Conservation (phyloP, 225 moss, liverwort and hornwort genomes). For the Thuidium tamariscinum region DNA sequence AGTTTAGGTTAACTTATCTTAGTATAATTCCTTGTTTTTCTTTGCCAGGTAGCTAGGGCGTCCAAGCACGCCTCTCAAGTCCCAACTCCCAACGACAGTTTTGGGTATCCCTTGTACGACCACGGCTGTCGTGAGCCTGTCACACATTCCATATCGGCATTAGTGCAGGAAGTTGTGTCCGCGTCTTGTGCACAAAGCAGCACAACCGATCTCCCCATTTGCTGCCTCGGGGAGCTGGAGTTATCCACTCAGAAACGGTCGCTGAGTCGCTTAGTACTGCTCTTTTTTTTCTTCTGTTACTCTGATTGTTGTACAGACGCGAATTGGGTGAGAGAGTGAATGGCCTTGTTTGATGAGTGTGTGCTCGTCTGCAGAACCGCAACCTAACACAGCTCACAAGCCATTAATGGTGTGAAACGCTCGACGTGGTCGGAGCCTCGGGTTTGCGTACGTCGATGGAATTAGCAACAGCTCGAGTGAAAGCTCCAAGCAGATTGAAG, state of each 20-base stretch:
- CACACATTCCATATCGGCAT: conserved; percentile 20
- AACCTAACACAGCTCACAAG: not conserved
- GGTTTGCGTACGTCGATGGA: not conserved
- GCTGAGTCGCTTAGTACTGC: not conserved
- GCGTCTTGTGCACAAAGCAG: not conserved
- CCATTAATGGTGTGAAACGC: not conserved
- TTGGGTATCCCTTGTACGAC: not conserved
- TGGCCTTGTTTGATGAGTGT: not conserved
- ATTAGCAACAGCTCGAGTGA: not conserved
- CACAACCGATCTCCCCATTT: not conserved
- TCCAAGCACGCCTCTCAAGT: not conserved
- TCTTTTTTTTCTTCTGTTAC: not conserved
- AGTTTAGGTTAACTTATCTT: not conserved
- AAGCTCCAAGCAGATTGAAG: not conserved
- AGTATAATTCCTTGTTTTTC: not conserved
- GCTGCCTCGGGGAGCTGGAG: not conserved
- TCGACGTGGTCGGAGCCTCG: not conserved
- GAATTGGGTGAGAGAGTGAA: not conserved
- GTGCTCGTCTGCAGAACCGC: not conserved
- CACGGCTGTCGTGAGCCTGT: conserved; percentile 3
- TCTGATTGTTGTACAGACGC: not conserved
- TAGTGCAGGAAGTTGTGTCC: not conserved
- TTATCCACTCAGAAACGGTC: conserved; percentile 11
- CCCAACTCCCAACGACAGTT: not conserved
- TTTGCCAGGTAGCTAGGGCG: not conserved